Conservation (phyloP, 129 eudicot species). For the Flaveria linearis region DNA sequence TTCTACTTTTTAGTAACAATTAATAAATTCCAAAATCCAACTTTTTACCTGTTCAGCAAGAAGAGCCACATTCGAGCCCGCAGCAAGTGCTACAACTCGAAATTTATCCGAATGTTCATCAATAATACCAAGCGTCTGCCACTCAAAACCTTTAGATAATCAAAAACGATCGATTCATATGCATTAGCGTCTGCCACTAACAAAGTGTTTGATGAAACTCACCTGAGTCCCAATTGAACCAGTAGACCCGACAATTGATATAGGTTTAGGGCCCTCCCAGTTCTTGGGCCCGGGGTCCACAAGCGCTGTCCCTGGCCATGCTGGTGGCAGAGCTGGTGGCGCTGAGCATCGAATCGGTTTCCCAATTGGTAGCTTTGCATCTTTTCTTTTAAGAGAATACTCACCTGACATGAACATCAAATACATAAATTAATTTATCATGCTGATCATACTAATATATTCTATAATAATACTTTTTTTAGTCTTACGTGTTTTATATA, state of each 20-base stretch:
- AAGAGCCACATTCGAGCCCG: conserved; percentile 93
- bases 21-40: no score
- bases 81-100: conserved; percentile 93
- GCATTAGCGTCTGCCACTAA: conserved; percentile 10
- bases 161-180: background rate
- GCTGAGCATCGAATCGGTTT: conserved; percentile 68
- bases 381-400: conserved; percentile 46
- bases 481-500: no score
- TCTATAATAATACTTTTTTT: no score
- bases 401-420: conserved; percentile 41
- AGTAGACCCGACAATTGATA: conserved; percentile 81
- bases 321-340: conserved; percentile 65
- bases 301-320: conserved; percentile 75
- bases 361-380: conserved; percentile 35
- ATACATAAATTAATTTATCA: background rate
- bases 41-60: conserved; percentile 85
- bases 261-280: conserved; percentile 91
- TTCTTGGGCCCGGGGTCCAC: conserved; percentile 61
- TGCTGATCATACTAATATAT: no score
- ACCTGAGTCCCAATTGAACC: conserved; percentile 97
- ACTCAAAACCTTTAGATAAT: conserved; percentile 17
- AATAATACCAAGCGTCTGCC: conserved; percentile 91
- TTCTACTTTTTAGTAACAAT: no score
- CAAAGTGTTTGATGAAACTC: conserved; percentile 15
- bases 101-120: conserved; percentile 92